Percentiles rank a stretch among this genome's conserved stretches.
phyloP scores from a whole-genome alignment of 768 basidiomycete genomes.

The Rubroboletus satanas region DNA sequence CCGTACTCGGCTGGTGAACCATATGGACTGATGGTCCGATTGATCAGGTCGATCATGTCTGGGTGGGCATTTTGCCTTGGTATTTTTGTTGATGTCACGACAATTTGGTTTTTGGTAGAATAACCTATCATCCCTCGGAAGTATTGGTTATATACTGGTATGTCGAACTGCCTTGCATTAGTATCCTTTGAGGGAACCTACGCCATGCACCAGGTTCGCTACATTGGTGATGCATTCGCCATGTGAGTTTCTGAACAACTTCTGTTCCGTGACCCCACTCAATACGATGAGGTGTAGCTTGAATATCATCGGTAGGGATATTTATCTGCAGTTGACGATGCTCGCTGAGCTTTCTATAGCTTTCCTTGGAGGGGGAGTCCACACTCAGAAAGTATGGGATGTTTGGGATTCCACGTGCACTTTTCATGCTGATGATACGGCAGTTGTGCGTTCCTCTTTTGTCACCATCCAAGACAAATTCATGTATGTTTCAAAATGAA shows the following conservation, averaged over 20 bases:
- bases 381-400: slow-evolving; percentile 7
- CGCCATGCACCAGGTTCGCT: slow-evolving; percentile 14
- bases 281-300: slow-evolving; percentile 4
- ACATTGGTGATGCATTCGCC: slow-evolving; percentile 17
- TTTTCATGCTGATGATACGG: neutral
- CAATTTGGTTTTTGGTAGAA: slow-evolving; percentile 1
- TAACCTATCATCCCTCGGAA: slow-evolving; percentile 6
- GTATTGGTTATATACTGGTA: slow-evolving; percentile 19
- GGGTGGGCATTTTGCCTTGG: slow-evolving; percentile 1
- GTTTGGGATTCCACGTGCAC: neutral
- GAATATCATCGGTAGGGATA: slow-evolving; percentile 6
- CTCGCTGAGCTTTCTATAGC: slow-evolving; percentile 1
- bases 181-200: neutral
- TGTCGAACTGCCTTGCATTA: neutral
- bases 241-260: slow-evolving; percentile 9
- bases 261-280: neutral
- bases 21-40: neutral
- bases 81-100: neutral
- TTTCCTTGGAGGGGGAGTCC: slow-evolving; percentile 5
- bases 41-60: slow-evolving; percentile 18
- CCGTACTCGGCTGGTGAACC: neutral
- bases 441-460: slow-evolving; percentile 7
- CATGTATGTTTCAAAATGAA: neutral
- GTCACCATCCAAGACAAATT: neutral
- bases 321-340: neutral